Base-by-base conservation (phyloP, 441 rosid genomes). In the Hura crepitans region DNA sequence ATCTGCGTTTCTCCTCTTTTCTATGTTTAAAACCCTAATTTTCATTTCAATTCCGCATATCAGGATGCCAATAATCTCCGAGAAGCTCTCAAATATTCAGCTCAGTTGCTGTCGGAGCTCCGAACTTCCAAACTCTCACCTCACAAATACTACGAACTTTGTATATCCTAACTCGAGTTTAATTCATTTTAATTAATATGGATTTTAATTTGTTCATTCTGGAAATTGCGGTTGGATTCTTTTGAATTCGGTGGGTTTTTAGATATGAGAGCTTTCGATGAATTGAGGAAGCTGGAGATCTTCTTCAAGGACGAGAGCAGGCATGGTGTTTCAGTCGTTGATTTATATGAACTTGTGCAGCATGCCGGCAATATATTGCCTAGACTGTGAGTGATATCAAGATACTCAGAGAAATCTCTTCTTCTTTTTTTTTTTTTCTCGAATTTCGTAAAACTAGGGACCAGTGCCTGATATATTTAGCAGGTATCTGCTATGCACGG, bases 281-380 rank as follows among this genome's bases (percentile, higher is more conserved):
- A 94, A 81, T 72, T 94, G 79, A 87, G 91, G 89, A 89, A 85
- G 74, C 86, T 94, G 73, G 99, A 92, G 80, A 76, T 90, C 67
- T 94, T 90, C 84, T 94, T 92, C 78, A 86, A 84, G 83, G 97
- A 92, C 72, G 96, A 94, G 82, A 77, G 89, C 17, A 82, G 92
- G 68, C 97, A 96, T 66, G 94, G 93, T 35, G 93, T 96, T 75
- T 87, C 99, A 1, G 84, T 92, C 53, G 88, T 89, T 59, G 99
- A 95, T 83, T 87, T 95, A 54, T 95, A 95, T 76, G 99, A 95
- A 79, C 93, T 92, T 2, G 99, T 95, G 56, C 99, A 95, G 78
- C 97, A 95, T 70, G 98, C 99, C n/a, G 99, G 99, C 58, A 95
- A 95, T 86, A 83, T 92, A 72, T 79, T 95, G 82, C 99, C 99